Conservation (phyloP, 2,329 filamentous ascomycete genomes). For the Pseudogymnoascus sp. region DNA sequence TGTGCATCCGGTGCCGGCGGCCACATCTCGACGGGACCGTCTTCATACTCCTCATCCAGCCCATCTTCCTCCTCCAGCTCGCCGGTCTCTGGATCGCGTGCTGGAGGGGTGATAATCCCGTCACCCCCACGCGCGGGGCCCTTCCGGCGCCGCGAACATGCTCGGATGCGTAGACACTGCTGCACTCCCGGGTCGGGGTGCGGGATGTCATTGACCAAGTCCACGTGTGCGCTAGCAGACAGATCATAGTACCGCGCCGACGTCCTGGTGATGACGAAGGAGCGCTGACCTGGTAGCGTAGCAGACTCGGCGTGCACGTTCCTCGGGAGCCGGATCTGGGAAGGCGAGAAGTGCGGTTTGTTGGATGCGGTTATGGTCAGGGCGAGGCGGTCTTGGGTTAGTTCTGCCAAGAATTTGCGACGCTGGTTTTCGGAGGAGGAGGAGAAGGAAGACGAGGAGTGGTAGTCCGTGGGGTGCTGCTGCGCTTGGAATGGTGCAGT, state of each 20-base stretch:
- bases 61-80: constrained; percentile 16
- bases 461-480: background rate
- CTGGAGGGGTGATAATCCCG: background rate
- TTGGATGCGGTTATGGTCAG: constrained; percentile 22
- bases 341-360: constrained; percentile 32
- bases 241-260: constrained; percentile 48
- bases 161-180: constrained; percentile 40
- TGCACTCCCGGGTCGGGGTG: constrained; percentile 29
- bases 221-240: constrained; percentile 47
- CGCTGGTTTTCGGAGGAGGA: background rate
- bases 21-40: constrained; percentile 28
- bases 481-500: background rate
- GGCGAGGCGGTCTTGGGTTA: constrained; percentile 22
- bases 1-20: constrained; percentile 24
- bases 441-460: background rate
- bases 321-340: constrained; percentile 33
- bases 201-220: constrained; percentile 47
- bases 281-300: constrained; percentile 22
- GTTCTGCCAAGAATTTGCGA: constrained; percentile 1
- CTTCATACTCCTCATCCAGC: constrained; percentile 22
- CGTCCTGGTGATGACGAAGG: constrained; percentile 46
- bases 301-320: constrained; percentile 41
- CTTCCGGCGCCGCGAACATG: constrained; percentile 37
- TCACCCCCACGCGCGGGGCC: constrained; percentile 21
- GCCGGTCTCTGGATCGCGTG: constrained; percentile 3